Evolutionary conservation across 2,329 filamentous ascomycete genomes (phyloP).

Genomic region (Fusarium sp.): DNA sequence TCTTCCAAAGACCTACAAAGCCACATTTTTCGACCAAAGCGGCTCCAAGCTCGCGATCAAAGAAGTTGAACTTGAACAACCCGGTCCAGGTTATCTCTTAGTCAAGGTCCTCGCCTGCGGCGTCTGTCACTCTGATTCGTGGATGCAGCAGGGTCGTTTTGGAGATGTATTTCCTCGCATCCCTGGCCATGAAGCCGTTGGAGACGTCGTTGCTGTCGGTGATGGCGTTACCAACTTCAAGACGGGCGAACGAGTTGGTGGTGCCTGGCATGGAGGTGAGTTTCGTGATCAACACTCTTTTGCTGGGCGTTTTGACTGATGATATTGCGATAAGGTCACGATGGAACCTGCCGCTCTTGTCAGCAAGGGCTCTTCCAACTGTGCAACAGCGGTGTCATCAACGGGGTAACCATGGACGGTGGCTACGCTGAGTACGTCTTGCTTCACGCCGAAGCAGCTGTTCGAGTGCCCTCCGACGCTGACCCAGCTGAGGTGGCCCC

Average conservation of each 20-base stretch:
- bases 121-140: slow-evolving; percentile 74
- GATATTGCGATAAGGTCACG: slow-evolving; percentile 59
- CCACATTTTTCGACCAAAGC: slow-evolving; percentile 67
- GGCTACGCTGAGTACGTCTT: slow-evolving; percentile 75
- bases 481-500: slow-evolving; percentile 67
- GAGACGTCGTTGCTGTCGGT: slow-evolving; percentile 72
- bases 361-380: slow-evolving; percentile 74
- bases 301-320: neutral
- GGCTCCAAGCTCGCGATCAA: slow-evolving; percentile 67
- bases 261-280: slow-evolving; percentile 51
- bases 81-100: slow-evolving; percentile 69
- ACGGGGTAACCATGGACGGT: slow-evolving; percentile 74
- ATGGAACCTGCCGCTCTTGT: slow-evolving; percentile 71
- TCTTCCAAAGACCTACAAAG: slow-evolving; percentile 75
- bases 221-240: slow-evolving; percentile 67
- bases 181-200: slow-evolving; percentile 79
- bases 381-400: slow-evolving; percentile 71
- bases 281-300: neutral
- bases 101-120: slow-evolving; percentile 79
- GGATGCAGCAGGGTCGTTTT: slow-evolving; percentile 61
- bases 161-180: slow-evolving; percentile 70
- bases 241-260: slow-evolving; percentile 74
- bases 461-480: slow-evolving; percentile 64
- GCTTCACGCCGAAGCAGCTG: slow-evolving; percentile 70
- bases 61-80: slow-evolving; percentile 68